A percentile compares a stretch with the other conserved stretches of the same genome.
Evolutionary conservation across 2,329 filamentous ascomycete species (phyloP).

Genomic region (Verruconis gallopava): DNA sequence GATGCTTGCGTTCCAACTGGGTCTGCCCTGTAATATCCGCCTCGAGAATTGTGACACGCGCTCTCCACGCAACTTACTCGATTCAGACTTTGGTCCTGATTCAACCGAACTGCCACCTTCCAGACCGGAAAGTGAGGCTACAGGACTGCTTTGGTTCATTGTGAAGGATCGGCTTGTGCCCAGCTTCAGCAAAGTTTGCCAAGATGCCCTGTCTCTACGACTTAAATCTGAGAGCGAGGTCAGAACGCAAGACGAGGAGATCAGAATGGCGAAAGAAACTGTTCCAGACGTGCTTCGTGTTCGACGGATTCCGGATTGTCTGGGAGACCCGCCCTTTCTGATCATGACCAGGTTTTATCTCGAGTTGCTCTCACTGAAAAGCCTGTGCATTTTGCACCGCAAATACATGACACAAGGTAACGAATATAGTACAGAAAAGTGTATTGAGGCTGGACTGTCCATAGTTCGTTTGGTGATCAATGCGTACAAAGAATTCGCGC

Average conservation of each 20-base stretch:
- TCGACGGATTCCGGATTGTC: background rate
- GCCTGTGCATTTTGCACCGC: background rate
- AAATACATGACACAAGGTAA: background rate
- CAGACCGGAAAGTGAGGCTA: slow-evolving; percentile 19
- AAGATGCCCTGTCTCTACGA: slow-evolving; percentile 24
- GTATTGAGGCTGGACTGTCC: background rate
- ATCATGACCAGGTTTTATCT: background rate
- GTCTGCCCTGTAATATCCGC: slow-evolving; percentile 22
- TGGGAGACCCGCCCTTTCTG: background rate
- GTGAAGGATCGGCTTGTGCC: slow-evolving; percentile 22
- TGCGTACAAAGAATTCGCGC: background rate
- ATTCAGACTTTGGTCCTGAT: slow-evolving; percentile 8
- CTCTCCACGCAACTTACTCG: slow-evolving; percentile 24
- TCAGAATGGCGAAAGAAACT: background rate
- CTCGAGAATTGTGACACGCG: slow-evolving; percentile 25
- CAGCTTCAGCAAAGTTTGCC: slow-evolving; percentile 27
- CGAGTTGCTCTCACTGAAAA: background rate
- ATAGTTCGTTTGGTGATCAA: background rate
- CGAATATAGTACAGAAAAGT: background rate
- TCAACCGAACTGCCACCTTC: slow-evolving; percentile 14
- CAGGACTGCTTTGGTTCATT: slow-evolving; percentile 23
- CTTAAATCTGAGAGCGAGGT: background rate
- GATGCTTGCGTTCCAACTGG: slow-evolving; percentile 23
- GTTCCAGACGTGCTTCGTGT: background rate
- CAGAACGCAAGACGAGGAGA: background rate